Evolutionary conservation across 768 basidiomycete genomes (phyloP), one percentile per base, ranked within the genome.

Genomic region (Suillus placidus): DNA sequence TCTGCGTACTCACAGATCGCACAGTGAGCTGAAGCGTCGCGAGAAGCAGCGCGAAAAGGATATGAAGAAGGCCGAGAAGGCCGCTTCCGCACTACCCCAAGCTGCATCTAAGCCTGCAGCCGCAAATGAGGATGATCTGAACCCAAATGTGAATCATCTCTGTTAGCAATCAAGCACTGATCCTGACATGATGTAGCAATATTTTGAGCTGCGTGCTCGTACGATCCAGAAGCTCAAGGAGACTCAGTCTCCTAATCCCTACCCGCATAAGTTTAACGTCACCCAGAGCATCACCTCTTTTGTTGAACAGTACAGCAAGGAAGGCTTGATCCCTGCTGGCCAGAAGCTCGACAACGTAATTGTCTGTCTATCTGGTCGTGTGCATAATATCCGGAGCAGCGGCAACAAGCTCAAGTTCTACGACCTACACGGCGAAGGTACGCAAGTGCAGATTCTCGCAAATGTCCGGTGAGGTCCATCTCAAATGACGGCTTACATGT

Each of bases 261-360:
- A 99, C 82, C 97, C 97, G 8, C 97, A 99, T 89, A 99, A 99
- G 87, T 99, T 99, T 81, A 78, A 97, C 70, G 96, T 98, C 26
- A 82, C 90, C 64, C 82, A 79, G 67, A 94, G 93, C 9, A 82
- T 99, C 73, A 80, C 87, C 3, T 73, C 80, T 6, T 99, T 89
- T 80, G 85, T 99, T 76, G 76, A 83, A 6, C 78, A 84, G 63
- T 99, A 93, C 72, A 91, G 92, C 34, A 30, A 71, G 9, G 91
- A 93, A 60, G 92, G 90, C 61, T 84, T 86, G 77, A 87, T 97
- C 66, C 71, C 82, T 4, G 69, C 88, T 30, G 93, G 92, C 30
- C 80, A 82, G 72, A 90, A 88, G 81, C 80, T 93, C 2, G 84
- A 89, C 10, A 81, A 78, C 5, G 77, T 77, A 5, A 79, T 66